Evolutionary conservation across 2,329 filamentous ascomycete species (phyloP), one percentile per base, ranked within the genome.

Genomic region (Eutypella sp.): DNA sequence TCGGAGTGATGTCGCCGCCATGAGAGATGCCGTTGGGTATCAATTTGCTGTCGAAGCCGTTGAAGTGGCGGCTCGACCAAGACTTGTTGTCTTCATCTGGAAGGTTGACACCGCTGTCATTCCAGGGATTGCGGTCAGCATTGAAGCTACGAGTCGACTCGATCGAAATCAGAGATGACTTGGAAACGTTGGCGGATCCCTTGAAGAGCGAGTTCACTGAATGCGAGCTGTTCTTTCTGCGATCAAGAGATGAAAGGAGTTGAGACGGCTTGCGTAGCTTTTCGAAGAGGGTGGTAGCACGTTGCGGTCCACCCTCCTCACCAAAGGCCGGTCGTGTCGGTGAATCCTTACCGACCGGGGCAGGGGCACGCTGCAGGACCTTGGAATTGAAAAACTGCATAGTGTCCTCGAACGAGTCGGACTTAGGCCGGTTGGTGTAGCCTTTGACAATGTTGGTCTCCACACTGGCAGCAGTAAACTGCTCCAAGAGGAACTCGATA

Each of bases 371-470:
- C 67, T 97, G 93, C 44, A 99, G 79, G 39, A 99, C 79, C 71
- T 96, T 97, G 2, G 92, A 96, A 64, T 96, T 89, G 62, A 99
- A 99, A 72, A 91, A 97, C 47, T 91, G 92, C 43, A 97, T 77
- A 7, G 92, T 95, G 58, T 99, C 92, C 65, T 99, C 93, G 54
- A 99, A 99, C 0, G 93, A 96, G 66, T 99, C 93, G 1, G 93
- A 97, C 72, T 97, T 96, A 52, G 93, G 93, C n/a, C 93, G 87
- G 18, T 92, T 90, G 54, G 97, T 93, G n/a, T 89, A 85, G 43
- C 93, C 93, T 67, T 95, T 95, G 60, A 97, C 84, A 36, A 90
- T 84, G 47, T 80, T 87, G 9, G 85, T 80, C 58, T 97, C 89
- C n/a, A 96, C 81, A n/a, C 88, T 87, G 40, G 90, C 86, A 38